Evolutionary conservation across 495 filamentous ascomycete species (phyloP).

Genomic region (Xylaria cubensis): DNA sequence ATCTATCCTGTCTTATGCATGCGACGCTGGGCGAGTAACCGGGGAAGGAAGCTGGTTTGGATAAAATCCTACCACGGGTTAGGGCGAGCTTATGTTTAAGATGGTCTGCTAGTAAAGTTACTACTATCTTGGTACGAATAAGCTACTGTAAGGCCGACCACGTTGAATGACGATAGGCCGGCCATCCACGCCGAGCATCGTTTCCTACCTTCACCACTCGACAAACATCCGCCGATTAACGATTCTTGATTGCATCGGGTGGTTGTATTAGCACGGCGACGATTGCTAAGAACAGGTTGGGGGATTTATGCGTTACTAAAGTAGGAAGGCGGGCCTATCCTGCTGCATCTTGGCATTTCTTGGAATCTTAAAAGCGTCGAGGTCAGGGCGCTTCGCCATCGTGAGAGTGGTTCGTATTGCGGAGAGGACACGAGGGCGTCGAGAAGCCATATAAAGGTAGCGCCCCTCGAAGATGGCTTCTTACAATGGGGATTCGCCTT

Average conservation of each 20-base stretch:
- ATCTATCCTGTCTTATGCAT: slow-evolving; percentile 11
- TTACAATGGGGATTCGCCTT: neutral
- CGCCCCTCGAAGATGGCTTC: neutral
- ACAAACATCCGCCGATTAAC: neutral
- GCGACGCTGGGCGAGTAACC: neutral
- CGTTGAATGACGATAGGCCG: slow-evolving; percentile 14
- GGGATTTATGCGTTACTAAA: slow-evolving; percentile 36
- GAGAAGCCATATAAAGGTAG: slow-evolving; percentile 7
- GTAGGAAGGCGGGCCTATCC: slow-evolving; percentile 35
- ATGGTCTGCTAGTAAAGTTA: neutral
- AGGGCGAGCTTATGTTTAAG: neutral
- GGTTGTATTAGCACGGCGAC: neutral
- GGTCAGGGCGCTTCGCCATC: slow-evolving; percentile 5
- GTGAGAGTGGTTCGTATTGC: slow-evolving; percentile 22
- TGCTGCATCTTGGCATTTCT: slow-evolving; percentile 27
- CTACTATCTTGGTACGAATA: neutral
- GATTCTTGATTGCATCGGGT: slow-evolving; percentile 3
- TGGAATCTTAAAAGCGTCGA: slow-evolving; percentile 19
- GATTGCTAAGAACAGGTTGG: slow-evolving; percentile 6
- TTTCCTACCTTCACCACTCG: neutral
- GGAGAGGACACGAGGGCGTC: slow-evolving; percentile 3
- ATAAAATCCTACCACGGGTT: neutral
- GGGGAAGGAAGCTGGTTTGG: slow-evolving; percentile 14
- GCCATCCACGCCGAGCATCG: neutral
- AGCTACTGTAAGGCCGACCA: slow-evolving; percentile 7